Evolutionary conservation across 2,329 filamentous ascomycete genomes (phyloP).

Genomic region (Eutypa lata): DNA sequence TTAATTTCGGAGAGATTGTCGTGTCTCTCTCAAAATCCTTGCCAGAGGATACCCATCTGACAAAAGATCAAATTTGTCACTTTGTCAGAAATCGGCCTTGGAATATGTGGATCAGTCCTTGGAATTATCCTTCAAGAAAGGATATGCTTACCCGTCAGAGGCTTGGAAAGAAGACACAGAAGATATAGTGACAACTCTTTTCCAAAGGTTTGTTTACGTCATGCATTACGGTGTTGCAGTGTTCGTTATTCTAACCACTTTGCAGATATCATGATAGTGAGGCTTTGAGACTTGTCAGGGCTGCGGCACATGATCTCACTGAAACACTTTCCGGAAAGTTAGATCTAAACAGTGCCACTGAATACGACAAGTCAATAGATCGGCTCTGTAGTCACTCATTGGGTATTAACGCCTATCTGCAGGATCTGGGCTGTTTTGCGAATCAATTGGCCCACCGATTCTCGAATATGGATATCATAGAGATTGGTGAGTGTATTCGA

Average conservation of each 20-base stretch:
- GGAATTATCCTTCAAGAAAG: not conserved
- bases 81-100: not conserved
- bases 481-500: not conserved
- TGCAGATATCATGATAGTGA: not conserved
- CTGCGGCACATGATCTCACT: not conserved
- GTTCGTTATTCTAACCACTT: not conserved
- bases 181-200: not conserved
- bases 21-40: not conserved
- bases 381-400: not conserved
- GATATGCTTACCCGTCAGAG: not conserved
- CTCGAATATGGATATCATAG: not conserved
- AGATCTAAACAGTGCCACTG: too few relatives aligned
- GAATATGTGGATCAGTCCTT: not conserved
- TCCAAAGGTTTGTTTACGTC: not conserved
- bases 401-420: not conserved
- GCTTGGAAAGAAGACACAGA: not conserved
- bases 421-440: not conserved
- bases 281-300: not conserved
- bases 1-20: not conserved
- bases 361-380: not conserved
- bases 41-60: not conserved
- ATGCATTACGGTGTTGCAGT: too few relatives aligned
- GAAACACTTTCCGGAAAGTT: too few relatives aligned
- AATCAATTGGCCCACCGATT: not conserved
- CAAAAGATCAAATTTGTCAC: not conserved